Base-by-base conservation (phyloP, 148 eudicot species). In the Nepenthes mirabilis region DNA sequence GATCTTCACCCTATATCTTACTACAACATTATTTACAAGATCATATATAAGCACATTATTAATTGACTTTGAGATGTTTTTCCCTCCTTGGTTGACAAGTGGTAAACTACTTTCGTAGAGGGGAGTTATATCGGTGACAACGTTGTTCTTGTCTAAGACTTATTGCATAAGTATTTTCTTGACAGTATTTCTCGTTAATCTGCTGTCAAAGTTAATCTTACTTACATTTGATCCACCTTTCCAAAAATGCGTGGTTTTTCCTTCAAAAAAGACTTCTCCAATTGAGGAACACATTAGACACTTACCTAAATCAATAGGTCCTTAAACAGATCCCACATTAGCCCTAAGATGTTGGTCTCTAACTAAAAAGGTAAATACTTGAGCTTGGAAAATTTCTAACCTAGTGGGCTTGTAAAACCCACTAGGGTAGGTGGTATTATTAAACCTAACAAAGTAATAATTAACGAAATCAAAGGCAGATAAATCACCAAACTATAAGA, bases 301-400 rank as follows among this genome's bases (percentile, higher is more conserved):
- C 37, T 56, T 56, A 33, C 37, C 59, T 56, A 56, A 56, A 33
- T 37, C 12, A 56, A 37, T 56, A 56, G 11, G 59, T 56, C 59
- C 12, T 56, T 56, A 2, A 1, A 56, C 32, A 47, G 57, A 67
- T 67, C 71, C 59, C 43, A 61, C 55, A 33, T 68, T 68, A 68
- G 60, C 33, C 60, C 65, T 12, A 61, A 68, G 65, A 61, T 55
- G 55, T 55, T 68, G 65, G 55, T 69, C 55, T 69, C 66, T 56
- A 62, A 61, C 66, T 70, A 58, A 58, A 68, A 68, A 61, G 43
- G 71, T 68, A 68, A 61, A 68, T 68, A 55, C 65, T 68, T 61
- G 52, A 52, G 64, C 34, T 68, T 68, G 65, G 54, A 55, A 68
- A 68, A 60, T 60, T 60, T 68, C 60, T 60, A 11, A 45, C 60